These are phyloP conservation scores for Podaxis sp. DNA, from an alignment of 768 basidiomycete genomes.

Conservation along the genomic window DNA sequence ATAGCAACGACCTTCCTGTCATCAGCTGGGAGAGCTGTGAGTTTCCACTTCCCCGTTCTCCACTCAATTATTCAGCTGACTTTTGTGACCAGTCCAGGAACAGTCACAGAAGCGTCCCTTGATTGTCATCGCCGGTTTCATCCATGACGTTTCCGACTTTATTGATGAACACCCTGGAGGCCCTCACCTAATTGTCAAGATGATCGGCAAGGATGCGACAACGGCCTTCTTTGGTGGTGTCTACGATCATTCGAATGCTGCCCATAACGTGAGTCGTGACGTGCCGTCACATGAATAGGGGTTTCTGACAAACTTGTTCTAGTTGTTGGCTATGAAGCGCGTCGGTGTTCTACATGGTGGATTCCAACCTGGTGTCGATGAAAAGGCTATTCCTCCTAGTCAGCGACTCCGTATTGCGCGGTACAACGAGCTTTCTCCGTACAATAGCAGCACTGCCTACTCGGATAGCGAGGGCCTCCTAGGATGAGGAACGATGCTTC, in stretches of 20 bases:
- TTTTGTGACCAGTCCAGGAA: constrained; percentile 57
- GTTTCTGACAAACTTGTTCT: constrained; percentile 3
- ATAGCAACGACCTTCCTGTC: constrained; percentile 73
- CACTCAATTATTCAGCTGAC: not conserved
- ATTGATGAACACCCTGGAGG: constrained; percentile 93
- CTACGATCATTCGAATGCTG: constrained; percentile 86
- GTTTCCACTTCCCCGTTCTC: constrained; percentile 23
- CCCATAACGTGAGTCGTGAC: constrained; percentile 64
- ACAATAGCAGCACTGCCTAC: constrained; percentile 53
- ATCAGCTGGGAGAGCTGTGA: constrained; percentile 86
- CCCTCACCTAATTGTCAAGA: constrained; percentile 76
- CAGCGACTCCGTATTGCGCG: constrained; percentile 70
- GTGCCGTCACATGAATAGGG: not conserved
- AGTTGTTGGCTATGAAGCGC: constrained; percentile 65
- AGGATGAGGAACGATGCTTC: constrained; percentile 25
- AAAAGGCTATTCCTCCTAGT: constrained; percentile 68
- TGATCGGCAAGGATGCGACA: constrained; percentile 89
- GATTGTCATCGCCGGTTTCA: constrained; percentile 87
- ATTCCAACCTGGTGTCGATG: constrained; percentile 56
- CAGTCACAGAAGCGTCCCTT: constrained; percentile 79
- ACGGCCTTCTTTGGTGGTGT: constrained; percentile 94
- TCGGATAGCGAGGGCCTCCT: constrained; percentile 58
- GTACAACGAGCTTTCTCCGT: constrained; percentile 59
- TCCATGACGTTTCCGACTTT: constrained; percentile 85
- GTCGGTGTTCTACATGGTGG: constrained; percentile 65